Percentiles rank a stretch among this genome's conserved stretches.
These are phyloP conservation scores for Pseudomonodictys pantanalensis DNA, from an alignment of 495 filamentous ascomycete species.

Conservation along the genomic window DNA sequence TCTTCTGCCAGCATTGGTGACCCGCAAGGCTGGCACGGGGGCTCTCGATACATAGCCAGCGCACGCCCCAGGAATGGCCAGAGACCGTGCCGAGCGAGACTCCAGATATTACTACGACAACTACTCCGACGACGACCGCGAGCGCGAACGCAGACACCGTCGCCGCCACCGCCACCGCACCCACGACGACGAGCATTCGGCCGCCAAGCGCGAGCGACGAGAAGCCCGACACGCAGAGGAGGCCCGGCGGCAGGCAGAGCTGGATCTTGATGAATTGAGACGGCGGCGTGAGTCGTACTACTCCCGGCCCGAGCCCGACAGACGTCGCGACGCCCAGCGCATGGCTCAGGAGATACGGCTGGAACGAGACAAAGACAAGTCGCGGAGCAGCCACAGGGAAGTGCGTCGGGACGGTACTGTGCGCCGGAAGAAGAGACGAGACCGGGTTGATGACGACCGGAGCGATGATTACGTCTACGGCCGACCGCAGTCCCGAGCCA, in stretches of 20 bases:
- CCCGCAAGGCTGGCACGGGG: slow-evolving; percentile 18
- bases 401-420: slow-evolving; percentile 17
- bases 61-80: slow-evolving; percentile 23
- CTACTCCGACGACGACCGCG: slow-evolving; percentile 17
- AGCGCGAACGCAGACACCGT: slow-evolving; percentile 17
- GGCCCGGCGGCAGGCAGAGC: slow-evolving; percentile 13
- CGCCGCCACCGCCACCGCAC: slow-evolving; percentile 18
- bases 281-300: slow-evolving; percentile 17
- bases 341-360: slow-evolving; percentile 28
- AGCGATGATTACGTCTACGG: slow-evolving; percentile 31
- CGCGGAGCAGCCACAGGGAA: slow-evolving; percentile 22
- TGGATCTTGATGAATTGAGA: slow-evolving; percentile 29
- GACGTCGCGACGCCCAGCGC: slow-evolving; percentile 19
- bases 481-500: slow-evolving; percentile 14
- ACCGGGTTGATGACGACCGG: slow-evolving; percentile 13
- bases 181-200: slow-evolving; percentile 21
- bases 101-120: slow-evolving; percentile 25
- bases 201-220: slow-evolving; percentile 16
- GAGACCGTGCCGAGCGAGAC: slow-evolving; percentile 12
- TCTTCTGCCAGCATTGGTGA: slow-evolving; percentile 10
- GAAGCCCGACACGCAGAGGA: slow-evolving; percentile 18
- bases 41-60: slow-evolving; percentile 1
- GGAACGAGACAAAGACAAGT: slow-evolving; percentile 11
- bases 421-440: slow-evolving; percentile 13
- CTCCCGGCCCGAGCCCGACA: slow-evolving; percentile 11